Conservation (phyloP, 2,329 filamentous ascomycete species). For the Cadophora gregata region DNA sequence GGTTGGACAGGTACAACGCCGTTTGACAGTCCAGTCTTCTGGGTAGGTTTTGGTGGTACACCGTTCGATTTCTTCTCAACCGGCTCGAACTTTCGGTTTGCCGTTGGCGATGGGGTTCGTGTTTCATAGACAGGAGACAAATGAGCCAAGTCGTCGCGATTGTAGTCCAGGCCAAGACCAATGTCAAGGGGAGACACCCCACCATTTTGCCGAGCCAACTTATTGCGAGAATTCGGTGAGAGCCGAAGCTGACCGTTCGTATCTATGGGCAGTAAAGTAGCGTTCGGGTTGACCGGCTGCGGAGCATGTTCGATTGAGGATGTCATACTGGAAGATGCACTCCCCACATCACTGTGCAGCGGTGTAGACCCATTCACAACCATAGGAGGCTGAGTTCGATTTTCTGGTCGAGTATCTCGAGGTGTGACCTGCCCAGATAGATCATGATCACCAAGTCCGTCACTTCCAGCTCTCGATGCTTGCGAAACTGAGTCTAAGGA, state of each 20-base stretch:
- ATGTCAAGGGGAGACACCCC: conserved; percentile 44
- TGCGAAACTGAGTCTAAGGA: conserved; percentile 42
- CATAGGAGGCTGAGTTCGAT: conserved; percentile 31
- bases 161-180: conserved; percentile 36
- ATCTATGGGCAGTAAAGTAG: conserved; percentile 34
- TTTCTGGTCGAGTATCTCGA: conserved; percentile 32
- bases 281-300: conserved; percentile 26
- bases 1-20: conserved; percentile 40
- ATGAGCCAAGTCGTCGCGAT: conserved; percentile 46
- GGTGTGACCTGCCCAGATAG: conserved; percentile 39
- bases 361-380: conserved; percentile 41
- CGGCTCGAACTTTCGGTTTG: conserved; percentile 59
- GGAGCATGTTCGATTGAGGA: conserved; percentile 23
- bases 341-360: conserved; percentile 18
- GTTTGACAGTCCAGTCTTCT: conserved; percentile 46
- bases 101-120: conserved; percentile 72
- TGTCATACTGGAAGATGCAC: conserved; percentile 12
- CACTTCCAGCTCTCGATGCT: conserved; percentile 36
- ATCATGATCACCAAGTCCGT: conserved; percentile 35
- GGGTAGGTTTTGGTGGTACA: background rate
- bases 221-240: conserved; percentile 40
- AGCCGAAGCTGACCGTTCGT: conserved; percentile 33
- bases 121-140: conserved; percentile 79
- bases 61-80: conserved; percentile 16
- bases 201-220: conserved; percentile 39